phyloP scores from a whole-genome alignment of 208 protist genomes.

The Leishmania mexicana region DNA sequence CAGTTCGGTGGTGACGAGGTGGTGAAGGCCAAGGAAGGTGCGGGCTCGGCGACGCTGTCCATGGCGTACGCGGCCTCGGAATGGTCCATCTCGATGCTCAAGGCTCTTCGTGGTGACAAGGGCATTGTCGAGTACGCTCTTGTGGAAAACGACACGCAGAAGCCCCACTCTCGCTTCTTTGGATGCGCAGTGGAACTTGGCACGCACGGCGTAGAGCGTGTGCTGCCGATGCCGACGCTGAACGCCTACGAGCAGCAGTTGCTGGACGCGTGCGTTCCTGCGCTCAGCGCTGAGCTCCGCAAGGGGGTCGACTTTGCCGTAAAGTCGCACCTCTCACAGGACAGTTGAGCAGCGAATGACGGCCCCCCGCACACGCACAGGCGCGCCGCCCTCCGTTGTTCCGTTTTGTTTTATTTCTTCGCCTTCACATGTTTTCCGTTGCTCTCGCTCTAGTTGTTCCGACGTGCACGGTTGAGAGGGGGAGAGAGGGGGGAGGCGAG shows the following conservation, averaged over 20 bases:
- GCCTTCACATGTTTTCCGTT: background rate
- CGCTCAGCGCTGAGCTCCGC: constrained; percentile 74
- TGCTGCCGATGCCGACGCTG: constrained; percentile 65
- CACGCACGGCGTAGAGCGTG: constrained; percentile 63
- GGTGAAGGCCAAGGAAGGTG: constrained; percentile 87
- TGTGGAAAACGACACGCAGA: constrained; percentile 58
- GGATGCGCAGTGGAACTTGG: constrained; percentile 83
- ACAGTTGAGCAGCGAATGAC: constrained; percentile 1
- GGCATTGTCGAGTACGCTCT: constrained; percentile 78
- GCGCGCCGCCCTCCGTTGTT: background rate
- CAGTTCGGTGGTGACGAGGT: constrained; percentile 88
- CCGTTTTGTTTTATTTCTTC: background rate
- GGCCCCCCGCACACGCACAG: background rate
- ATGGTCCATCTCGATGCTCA: constrained; percentile 68
- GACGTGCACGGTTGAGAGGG: background rate
- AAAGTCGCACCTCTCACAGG: constrained; percentile 27
- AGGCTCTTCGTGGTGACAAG: constrained; percentile 72
- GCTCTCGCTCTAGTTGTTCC: background rate
- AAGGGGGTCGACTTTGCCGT: constrained; percentile 70
- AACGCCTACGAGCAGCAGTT: constrained; percentile 64
- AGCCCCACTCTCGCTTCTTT: constrained; percentile 72
- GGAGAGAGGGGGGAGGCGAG: background rate
- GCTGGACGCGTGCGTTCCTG: constrained; percentile 71
- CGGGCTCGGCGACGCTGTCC: constrained; percentile 80
- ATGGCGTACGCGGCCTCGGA: constrained; percentile 66